phyloP scores from a whole-genome alignment of 345 rosid species.

The Pugionium cornutum region DNA sequence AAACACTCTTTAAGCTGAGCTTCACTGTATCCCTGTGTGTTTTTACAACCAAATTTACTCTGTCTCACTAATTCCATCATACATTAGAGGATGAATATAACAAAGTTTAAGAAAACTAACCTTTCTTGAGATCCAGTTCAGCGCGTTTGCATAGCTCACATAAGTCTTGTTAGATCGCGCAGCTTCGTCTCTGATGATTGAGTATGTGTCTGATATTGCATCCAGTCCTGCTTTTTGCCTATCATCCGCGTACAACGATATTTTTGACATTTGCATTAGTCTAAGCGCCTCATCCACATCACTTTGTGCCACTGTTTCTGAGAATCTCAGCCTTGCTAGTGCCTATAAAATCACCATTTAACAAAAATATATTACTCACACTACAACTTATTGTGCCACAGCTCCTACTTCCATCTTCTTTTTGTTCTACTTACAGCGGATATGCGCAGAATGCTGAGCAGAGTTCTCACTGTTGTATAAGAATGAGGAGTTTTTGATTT shows the following conservation, averaged over 20 bases:
- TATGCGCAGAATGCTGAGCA: slow-evolving; percentile 92
- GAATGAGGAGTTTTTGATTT: slow-evolving; percentile 86
- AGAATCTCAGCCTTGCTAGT: slow-evolving; percentile 91
- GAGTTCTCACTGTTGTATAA: slow-evolving; percentile 89
- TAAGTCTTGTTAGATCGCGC: slow-evolving; percentile 78
- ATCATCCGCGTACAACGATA: slow-evolving; percentile 92
- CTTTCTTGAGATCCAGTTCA: slow-evolving; percentile 99
- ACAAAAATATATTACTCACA: not conserved
- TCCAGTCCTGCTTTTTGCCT: slow-evolving; percentile 88
- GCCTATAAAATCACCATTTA: slow-evolving; percentile 49
- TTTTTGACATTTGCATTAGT: slow-evolving; percentile 97
- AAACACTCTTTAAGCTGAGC: slow-evolving; percentile 96
- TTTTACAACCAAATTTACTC: slow-evolving; percentile 6
- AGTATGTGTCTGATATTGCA: slow-evolving; percentile 95
- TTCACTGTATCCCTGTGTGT: slow-evolving; percentile 91
- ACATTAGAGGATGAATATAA: not conserved
- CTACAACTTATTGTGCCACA: not conserved
- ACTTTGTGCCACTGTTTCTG: slow-evolving; percentile 92
- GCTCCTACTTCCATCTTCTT: slow-evolving; percentile 5
- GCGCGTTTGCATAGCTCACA: slow-evolving; percentile 81
- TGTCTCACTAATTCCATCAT: slow-evolving; percentile 21
- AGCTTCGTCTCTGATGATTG: slow-evolving; percentile 95
- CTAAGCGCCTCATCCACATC: slow-evolving; percentile 98
- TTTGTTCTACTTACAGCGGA: slow-evolving; percentile 68
- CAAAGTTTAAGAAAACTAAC: slow-evolving; percentile 43